Evolutionary conservation across 139 green algal species (phyloP), one percentile per base, ranked within the genome.

Genomic region (Chlamydomonas incerta): DNA sequence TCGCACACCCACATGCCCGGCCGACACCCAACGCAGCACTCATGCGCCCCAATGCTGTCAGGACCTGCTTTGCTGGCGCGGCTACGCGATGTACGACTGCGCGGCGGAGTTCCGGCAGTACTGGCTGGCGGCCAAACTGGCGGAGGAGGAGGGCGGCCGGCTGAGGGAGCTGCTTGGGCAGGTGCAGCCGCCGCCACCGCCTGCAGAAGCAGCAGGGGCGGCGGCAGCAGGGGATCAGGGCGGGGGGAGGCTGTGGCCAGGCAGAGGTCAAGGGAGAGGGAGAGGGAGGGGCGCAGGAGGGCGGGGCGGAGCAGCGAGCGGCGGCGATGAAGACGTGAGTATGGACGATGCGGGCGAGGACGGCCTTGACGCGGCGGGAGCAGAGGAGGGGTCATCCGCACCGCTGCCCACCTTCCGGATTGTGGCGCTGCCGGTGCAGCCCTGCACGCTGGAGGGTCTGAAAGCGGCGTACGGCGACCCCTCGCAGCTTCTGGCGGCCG

Each of bases 31-130:
- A n/a, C n/a, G n/a, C n/a, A n/a, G n/a, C n/a, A n/a, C n/a, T n/a
- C n/a, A n/a, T n/a, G n/a, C n/a, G n/a, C n/a, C n/a, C n/a, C n/a
- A n/a, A n/a, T n/a, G n/a, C n/a, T n/a, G 2, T 34, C 67, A 83
- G 60, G 97, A 99, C 88, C 81, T 98, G 50, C 90, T 99, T 90
- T 93, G 85, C 72, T 99, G 97, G 97, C 92, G 94, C 10, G 95
- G 97, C 28, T 93, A 97, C 71, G 87, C 83, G 10, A 74, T 99
- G 71, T 94, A 94, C 65, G 93, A 97, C 80, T 98, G 95, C 72
- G 85, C 90, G 2, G 88, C 94, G 28, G 96, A 99, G 91, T 99
- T 98, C 82, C 85, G 97, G 31, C 14, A 69, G 5, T 90, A 88
- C 66, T 93, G 90, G 90, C 80, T 93, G 81, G 20, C 67, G 1